Evolutionary conservation across 805 yeast species (phyloP), one percentile per base, ranked within the genome.

Genomic region (Schizosaccharomyces lindneri): DNA sequence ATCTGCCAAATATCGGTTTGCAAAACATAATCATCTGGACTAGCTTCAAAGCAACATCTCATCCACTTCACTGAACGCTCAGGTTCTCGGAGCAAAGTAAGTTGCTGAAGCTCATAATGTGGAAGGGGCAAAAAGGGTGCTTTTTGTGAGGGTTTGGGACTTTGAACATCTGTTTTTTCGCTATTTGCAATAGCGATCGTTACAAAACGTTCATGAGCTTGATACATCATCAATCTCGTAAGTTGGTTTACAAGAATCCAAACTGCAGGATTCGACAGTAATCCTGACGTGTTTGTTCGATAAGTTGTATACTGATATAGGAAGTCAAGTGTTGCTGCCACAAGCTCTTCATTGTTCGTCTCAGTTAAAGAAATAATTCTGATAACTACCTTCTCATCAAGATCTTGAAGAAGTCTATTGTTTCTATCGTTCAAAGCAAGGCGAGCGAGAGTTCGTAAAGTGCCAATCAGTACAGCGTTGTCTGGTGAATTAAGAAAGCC

Each of bases 1-100:
- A 85, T 93, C 15, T 81, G 75, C 98, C 98, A 93, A 55, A 93
- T 77, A 21, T 94, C 85, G 31, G 93, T 89, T 73, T 93, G 98
- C 0, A 97, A 88, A 11, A 89, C 95, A 68, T 88, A 95, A 3
- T 90, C 87, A 7, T 78, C 81, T 11, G 79, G 74, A 57, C 76
- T 80, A 4, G 94, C 87, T 66, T 83, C 88, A 72, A 88, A 93
- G 65, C 90, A 84, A 66, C 95, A 83, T 66, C 95, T 80, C 76
- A 93, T 82, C 97, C 97, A 93, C 39, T 87, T 79, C 4, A 95
- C 86, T 0, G 97, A 95, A 64, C 98, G 78, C 63, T 81, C 78
- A 1, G 97, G 97, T 72, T 93, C 98, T 13, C 81, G 78, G 62
- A 51, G 19, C 3, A 29, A 21, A 17, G 21, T 11, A 21, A 88